These are phyloP conservation scores for Alternaria dauci DNA, from an alignment of 2,329 filamentous ascomycete species.

Conservation along the genomic window DNA sequence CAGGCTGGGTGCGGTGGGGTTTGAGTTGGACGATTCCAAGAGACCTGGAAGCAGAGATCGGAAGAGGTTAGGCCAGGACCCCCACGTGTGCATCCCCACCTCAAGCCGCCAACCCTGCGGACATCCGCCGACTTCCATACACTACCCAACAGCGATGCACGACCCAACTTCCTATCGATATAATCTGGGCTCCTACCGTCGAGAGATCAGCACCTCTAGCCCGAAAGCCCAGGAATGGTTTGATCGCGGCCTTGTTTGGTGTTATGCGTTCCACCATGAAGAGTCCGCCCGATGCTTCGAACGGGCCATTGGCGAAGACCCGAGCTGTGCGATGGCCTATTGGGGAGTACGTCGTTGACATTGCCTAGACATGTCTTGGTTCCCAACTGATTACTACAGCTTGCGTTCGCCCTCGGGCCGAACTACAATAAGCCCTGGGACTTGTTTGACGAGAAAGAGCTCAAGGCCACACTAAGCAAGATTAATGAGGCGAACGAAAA, in stretches of 20 bases:
- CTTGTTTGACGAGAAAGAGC: constrained; percentile 70
- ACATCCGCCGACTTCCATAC: background rate
- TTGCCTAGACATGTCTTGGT: background rate
- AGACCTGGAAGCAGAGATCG: background rate
- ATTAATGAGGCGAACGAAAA: constrained; percentile 58
- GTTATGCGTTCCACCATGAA: constrained; percentile 79
- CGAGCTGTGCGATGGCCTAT: constrained; percentile 67
- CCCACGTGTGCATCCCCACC: background rate
- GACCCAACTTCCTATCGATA: constrained; percentile 46
- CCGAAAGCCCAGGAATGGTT: constrained; percentile 71
- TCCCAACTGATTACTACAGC: constrained; percentile 48
- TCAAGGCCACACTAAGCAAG: constrained; percentile 59
- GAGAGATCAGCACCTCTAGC: constrained; percentile 63
- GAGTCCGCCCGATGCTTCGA: constrained; percentile 73
- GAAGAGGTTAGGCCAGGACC: background rate
- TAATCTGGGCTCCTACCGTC: constrained; percentile 67
- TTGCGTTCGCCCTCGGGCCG: constrained; percentile 73
- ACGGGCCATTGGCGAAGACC: constrained; percentile 64
- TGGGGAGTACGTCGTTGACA: constrained; percentile 64
- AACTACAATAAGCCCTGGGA: constrained; percentile 85
- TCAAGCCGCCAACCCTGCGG: background rate
- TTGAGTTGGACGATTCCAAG: background rate
- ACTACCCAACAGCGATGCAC: constrained; percentile 2
- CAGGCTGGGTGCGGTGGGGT: background rate
- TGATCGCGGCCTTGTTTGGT: constrained; percentile 75